phyloP scores from a whole-genome alignment of 768 basidiomycete species.

The Lactarius vividus region DNA sequence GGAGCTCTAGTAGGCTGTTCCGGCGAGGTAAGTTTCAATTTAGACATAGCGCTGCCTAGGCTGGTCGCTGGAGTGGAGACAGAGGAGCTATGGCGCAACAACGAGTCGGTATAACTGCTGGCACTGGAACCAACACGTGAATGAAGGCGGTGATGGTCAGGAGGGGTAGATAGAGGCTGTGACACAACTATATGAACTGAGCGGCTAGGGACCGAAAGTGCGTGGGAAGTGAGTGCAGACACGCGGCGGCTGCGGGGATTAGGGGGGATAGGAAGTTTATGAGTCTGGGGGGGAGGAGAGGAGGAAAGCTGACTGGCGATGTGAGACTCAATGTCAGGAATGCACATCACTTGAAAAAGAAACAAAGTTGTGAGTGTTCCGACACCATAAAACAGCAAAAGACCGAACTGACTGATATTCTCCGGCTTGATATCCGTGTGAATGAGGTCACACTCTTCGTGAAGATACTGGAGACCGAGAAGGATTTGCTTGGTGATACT shows the following conservation, averaged over 20 bases:
- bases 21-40: conserved; percentile 26
- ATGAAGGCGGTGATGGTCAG: conserved; percentile 19
- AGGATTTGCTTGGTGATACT: conserved; percentile 83
- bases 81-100: conserved; percentile 25
- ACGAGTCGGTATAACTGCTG: conserved; percentile 29
- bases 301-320: conserved; percentile 65
- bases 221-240: conserved; percentile 57
- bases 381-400: neutral
- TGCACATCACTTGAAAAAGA: conserved; percentile 61
- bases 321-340: conserved; percentile 75
- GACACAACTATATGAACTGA: conserved; percentile 83
- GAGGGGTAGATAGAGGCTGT: conserved; percentile 66
- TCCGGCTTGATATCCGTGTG: conserved; percentile 96
- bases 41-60: conserved; percentile 33
- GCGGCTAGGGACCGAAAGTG: conserved; percentile 46
- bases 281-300: conserved; percentile 71
- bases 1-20: conserved; percentile 6
- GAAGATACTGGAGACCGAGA: conserved; percentile 86
- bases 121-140: conserved; percentile 29
- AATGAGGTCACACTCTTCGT: conserved; percentile 88
- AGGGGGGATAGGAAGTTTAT: conserved; percentile 78
- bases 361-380: neutral
- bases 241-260: conserved; percentile 57
- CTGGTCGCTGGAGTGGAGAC: conserved; percentile 33
- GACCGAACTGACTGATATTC: conserved; percentile 74